Evolutionary conservation across 1,284 basidiomycete genomes (phyloP).

Genomic region (Mycena sp.): DNA sequence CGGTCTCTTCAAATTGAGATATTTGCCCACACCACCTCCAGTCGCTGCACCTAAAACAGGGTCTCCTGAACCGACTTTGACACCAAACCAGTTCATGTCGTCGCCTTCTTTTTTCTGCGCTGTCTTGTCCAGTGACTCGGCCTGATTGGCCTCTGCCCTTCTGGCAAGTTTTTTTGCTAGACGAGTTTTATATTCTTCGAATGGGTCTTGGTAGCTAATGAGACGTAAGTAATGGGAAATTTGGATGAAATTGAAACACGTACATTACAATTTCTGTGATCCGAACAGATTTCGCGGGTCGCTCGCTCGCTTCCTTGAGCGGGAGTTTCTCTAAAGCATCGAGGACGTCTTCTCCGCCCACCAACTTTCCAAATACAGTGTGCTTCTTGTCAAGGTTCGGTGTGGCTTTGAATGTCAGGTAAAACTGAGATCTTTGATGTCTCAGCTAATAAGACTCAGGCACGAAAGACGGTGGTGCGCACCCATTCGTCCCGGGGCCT

Average conservation of each 20-base stretch:
- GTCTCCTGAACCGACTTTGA: conserved; percentile 66
- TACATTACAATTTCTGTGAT: conserved; percentile 84
- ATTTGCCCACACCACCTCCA: conserved; percentile 62
- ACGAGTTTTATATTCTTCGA: conserved; percentile 84
- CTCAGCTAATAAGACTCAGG: conserved; percentile 20
- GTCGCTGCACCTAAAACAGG: conserved; percentile 40
- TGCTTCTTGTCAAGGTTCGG: conserved; percentile 88
- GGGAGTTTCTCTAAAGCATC: conserved; percentile 86
- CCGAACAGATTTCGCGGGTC: conserved; percentile 84
- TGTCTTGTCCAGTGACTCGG: conserved; percentile 31
- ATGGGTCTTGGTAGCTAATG: conserved; percentile 83
- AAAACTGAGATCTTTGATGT: conserved; percentile 83
- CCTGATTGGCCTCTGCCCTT: conserved; percentile 65
- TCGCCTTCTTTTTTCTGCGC: conserved; percentile 63
- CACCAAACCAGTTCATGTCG: conserved; percentile 86
- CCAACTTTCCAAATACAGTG: conserved; percentile 96
- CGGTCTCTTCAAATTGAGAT: conserved; percentile 68
- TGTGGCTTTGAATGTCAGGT: conserved; percentile 85
- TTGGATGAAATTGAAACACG: conserved; percentile 35
- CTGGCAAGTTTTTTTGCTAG: conserved; percentile 78
- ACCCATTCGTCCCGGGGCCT: conserved; percentile 87
- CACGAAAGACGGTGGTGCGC: conserved; percentile 32
- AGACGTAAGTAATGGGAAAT: background rate
- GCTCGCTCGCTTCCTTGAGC: conserved; percentile 80
- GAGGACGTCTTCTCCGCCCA: conserved; percentile 93